Evolutionary conservation across 2,329 filamentous ascomycete species (phyloP), one percentile per base, ranked within the genome.

Genomic region (Fusarium sp.): DNA sequence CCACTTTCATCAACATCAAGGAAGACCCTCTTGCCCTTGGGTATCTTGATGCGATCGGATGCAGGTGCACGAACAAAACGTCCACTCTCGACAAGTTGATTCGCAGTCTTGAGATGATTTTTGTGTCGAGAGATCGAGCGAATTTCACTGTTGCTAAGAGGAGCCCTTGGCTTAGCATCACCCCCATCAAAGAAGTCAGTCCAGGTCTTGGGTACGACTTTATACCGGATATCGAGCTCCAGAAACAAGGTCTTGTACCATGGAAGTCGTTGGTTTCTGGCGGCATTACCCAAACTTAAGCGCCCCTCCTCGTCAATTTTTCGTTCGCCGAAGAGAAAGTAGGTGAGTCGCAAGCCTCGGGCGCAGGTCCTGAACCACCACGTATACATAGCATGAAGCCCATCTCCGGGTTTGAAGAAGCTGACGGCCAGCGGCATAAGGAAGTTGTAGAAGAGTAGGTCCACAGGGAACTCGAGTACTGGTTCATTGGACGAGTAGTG

Each of bases 351-450:
- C 59, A 99, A 85, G 45, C 87, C 85, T 57, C 94, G 89, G 18
- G 95, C 96, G 80, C 95, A 98, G 77, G 89, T 91, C 75, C 93
- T 92, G 84, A 99, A 98, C 94, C 96, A 99, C 96, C 96, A 98
- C 13, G 91, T 92, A 81, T 98, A 99, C 87, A 98, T 92, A 62
- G 88, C 86, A 76, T 97, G 93, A 7, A 99, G 85, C 2, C 90
- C 92, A 79, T 97, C 93, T 58, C 94, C 94, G 5, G 96, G 95
- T 79, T 93, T 94, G 82, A 98, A 92, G 76, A 94, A 91, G 76
- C 90, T 92, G 75, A 98, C 90, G 18, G 95, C 91, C 55, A 98
- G 84, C 0, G 96, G 96, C 87, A 98, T 96, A 52, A 98, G 85
- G 81, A 98, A 97, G 82, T 98, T 98, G 87, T 98, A 99, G 81